phyloP scores from a whole-genome alignment of 441 rosid species.

The Mallotus repandus region DNA sequence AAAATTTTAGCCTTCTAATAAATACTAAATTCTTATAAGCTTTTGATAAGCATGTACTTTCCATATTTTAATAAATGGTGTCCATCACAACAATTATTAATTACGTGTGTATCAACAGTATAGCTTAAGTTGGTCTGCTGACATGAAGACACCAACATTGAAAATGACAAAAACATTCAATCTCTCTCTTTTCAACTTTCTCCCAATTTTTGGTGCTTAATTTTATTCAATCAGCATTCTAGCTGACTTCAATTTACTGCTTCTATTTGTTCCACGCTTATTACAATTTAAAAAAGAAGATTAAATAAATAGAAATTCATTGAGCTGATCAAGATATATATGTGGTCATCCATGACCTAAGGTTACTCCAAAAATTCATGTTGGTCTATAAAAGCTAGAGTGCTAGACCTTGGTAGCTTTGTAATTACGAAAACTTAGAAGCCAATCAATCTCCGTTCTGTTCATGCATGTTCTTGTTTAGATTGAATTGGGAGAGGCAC shows the following conservation, averaged over 20 bases:
- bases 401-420: slow-evolving; percentile 4
- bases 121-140: slow-evolving; percentile 14
- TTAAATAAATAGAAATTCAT: background rate
- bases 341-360: slow-evolving; percentile 18
- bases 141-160: slow-evolving; percentile 13
- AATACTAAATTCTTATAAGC: no score
- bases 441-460: background rate
- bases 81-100: background rate
- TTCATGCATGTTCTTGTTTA: slow-evolving; percentile 2
- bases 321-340: background rate
- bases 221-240: background rate
- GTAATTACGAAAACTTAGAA: slow-evolving; percentile 8
- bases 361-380: background rate
- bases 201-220: background rate
- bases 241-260: background rate
- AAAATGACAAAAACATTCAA: slow-evolving; percentile 13
- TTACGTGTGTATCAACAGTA: background rate
- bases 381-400: background rate
- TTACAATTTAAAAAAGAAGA: background rate
- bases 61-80: background rate
- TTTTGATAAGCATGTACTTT: background rate
- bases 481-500: background rate
- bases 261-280: background rate
- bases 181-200: background rate
- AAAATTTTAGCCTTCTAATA: no score